A percentile compares a stretch with the other conserved stretches of the same genome.
phyloP scores from a whole-genome alignment of 257 asterid genomes.

The Primulina tabacum region DNA sequence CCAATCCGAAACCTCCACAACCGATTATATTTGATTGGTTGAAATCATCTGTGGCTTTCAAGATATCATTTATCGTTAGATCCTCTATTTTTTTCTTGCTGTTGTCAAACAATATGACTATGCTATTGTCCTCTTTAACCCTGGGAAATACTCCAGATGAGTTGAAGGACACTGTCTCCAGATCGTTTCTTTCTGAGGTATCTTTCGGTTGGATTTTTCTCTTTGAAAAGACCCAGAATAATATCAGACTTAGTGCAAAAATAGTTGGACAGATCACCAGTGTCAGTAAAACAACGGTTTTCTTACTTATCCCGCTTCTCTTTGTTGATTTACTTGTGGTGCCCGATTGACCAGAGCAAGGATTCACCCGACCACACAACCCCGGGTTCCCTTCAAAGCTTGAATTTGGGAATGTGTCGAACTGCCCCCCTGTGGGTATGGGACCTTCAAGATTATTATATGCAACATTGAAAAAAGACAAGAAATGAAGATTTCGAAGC shows the following conservation, averaged over 20 bases:
- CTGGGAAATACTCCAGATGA: constrained; percentile 70
- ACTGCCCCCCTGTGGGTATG: constrained; percentile 85
- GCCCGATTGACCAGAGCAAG: constrained; percentile 39
- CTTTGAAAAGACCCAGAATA: constrained; percentile 66
- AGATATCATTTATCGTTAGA: constrained; percentile 64
- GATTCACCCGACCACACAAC: constrained; percentile 71
- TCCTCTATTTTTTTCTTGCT: constrained; percentile 53
- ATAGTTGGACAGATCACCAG: constrained; percentile 68
- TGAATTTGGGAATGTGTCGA: constrained; percentile 66
- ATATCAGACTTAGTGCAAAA: constrained; percentile 52
- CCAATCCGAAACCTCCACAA: constrained; percentile 97
- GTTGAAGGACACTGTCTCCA: constrained; percentile 54
- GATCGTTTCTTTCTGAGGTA: constrained; percentile 46
- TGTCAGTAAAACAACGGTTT: constrained; percentile 55
- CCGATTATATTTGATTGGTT: constrained; percentile 86
- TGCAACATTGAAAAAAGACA: constrained; percentile 86
- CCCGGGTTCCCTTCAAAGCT: constrained; percentile 73
- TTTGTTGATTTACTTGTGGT: constrained; percentile 23
- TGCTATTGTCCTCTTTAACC: constrained; percentile 58
- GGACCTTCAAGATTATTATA: constrained; percentile 76
- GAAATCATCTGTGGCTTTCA: constrained; percentile 87
- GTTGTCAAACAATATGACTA: constrained; percentile 72
- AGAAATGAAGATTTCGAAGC: constrained; percentile 65
- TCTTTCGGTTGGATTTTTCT: constrained; percentile 56
- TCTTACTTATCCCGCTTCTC: constrained; percentile 48